Percentiles rank a stretch among this genome's conserved stretches.
Evolutionary conservation across 441 rosid genomes (phyloP).

Genomic region (Jatropha podagrica): DNA sequence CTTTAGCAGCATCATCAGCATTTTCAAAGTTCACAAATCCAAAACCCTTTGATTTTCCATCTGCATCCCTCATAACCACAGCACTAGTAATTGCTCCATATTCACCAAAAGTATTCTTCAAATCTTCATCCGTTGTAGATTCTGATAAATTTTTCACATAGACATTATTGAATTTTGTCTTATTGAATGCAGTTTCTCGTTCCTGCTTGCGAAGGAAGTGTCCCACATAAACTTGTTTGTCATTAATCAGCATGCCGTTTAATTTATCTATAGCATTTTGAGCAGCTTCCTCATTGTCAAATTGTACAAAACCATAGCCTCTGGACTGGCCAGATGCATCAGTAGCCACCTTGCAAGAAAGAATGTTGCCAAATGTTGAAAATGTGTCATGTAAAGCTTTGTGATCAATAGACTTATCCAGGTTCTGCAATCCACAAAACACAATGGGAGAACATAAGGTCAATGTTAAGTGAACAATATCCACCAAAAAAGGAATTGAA

Average conservation of each 20-base stretch:
- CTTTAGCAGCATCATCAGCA: constrained; percentile 64
- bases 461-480: not conserved
- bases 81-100: constrained; percentile 69
- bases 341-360: constrained; percentile 85
- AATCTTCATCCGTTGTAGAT: constrained; percentile 61
- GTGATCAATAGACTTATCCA: constrained; percentile 79
- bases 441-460: not conserved
- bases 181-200: constrained; percentile 49
- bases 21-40: constrained; percentile 76
- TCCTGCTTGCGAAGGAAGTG: constrained; percentile 84
- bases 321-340: constrained; percentile 79
- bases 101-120: constrained; percentile 68
- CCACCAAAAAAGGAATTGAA: not conserved
- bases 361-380: constrained; percentile 68
- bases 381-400: constrained; percentile 81
- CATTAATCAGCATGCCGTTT: constrained; percentile 86
- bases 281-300: constrained; percentile 73
- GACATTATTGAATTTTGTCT: constrained; percentile 63
- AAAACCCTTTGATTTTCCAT: constrained; percentile 66
- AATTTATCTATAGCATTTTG: constrained; percentile 66
- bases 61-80: constrained; percentile 61
- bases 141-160: constrained; percentile 86
- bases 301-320: constrained; percentile 97
- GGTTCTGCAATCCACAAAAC: constrained; percentile 41
- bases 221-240: constrained; percentile 89